Conservation (phyloP, 2,329 filamentous ascomycete species). For the Pestalotiopsis sp. region DNA sequence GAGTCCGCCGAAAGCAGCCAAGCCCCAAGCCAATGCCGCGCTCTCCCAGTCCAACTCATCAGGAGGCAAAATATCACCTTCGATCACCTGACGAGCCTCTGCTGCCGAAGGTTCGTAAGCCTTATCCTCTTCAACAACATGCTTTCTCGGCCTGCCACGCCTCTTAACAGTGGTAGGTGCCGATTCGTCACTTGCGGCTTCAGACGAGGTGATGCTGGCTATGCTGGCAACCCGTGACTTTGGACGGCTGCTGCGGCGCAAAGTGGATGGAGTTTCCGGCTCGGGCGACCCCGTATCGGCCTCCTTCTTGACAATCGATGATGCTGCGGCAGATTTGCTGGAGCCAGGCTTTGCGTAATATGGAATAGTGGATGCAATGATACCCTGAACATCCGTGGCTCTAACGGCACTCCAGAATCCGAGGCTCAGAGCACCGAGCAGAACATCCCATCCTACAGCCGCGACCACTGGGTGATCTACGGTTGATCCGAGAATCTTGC, state of each 20-base stretch:
- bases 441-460: constrained; percentile 59
- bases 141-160: constrained; percentile 26
- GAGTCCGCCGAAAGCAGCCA: constrained; percentile 45
- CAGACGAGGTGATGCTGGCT: constrained; percentile 20
- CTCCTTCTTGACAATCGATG: constrained; percentile 17
- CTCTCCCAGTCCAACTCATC: constrained; percentile 49
- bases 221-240: constrained; percentile 25
- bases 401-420: constrained; percentile 60
- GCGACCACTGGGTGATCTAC: constrained; percentile 61
- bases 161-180: constrained; percentile 14
- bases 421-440: constrained; percentile 56
- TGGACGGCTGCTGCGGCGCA: constrained; percentile 22
- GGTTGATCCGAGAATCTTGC: constrained; percentile 50
- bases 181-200: constrained; percentile 22
- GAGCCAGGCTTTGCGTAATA: constrained; percentile 22
- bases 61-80: constrained; percentile 45
- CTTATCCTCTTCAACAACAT: constrained; percentile 29
- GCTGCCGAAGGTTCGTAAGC: constrained; percentile 40
- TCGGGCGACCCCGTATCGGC: constrained; percentile 17
- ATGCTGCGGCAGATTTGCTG: constrained; percentile 9
- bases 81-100: constrained; percentile 31
- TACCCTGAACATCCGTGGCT: constrained; percentile 50
- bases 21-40: constrained; percentile 48
- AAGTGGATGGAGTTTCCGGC: constrained; percentile 5
- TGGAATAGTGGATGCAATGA: constrained; percentile 43